A percentile compares a stretch with the other conserved stretches of the same genome.
These are phyloP conservation scores for Clonostachys solani DNA, from an alignment of 2,329 filamentous ascomycete species.

Conservation along the genomic window DNA sequence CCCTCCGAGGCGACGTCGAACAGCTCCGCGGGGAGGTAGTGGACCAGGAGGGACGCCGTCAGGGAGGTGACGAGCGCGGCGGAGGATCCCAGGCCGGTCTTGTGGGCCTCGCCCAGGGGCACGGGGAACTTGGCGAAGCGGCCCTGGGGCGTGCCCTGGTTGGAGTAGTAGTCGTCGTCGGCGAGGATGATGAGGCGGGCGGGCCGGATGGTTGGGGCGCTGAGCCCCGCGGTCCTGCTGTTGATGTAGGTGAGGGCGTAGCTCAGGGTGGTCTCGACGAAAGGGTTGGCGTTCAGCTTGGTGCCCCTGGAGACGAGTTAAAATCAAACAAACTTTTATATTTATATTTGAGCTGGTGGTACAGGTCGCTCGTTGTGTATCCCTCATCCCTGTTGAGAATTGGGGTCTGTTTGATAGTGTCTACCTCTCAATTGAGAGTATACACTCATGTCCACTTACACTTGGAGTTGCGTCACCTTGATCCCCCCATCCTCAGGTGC, in stretches of 20 bases:
- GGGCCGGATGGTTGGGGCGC: slow-evolving; percentile 63
- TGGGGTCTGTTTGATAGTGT: too few relatives aligned
- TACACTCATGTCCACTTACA: slow-evolving; percentile 49
- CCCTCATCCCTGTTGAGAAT: not conserved
- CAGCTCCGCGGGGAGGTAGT: slow-evolving; percentile 58
- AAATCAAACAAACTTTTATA: not conserved
- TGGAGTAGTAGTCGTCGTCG: slow-evolving; percentile 96
- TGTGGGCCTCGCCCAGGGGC: slow-evolving; percentile 74
- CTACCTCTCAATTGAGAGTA: not conserved
- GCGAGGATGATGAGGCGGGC: slow-evolving; percentile 82
- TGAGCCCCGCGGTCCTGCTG: slow-evolving; percentile 42
- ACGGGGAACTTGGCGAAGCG: slow-evolving; percentile 78
- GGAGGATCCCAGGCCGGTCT: slow-evolving; percentile 93
- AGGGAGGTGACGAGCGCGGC: slow-evolving; percentile 90
- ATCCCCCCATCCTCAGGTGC: slow-evolving; percentile 73
- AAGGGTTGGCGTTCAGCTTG: slow-evolving; percentile 60
- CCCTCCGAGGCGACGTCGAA: slow-evolving; percentile 54
- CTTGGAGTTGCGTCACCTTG: slow-evolving; percentile 71
- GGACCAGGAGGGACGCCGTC: slow-evolving; percentile 69
- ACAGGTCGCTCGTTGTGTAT: not conserved
- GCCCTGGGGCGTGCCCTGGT: slow-evolving; percentile 20
- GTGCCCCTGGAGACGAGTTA: slow-evolving; percentile 30
- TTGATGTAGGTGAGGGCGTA: slow-evolving; percentile 83
- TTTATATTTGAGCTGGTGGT: too few relatives aligned
- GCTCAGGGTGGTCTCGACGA: slow-evolving; percentile 86